Evolutionary conservation across 2,329 filamentous ascomycete genomes (phyloP).

Genomic region (Macrophomina pseudophaseolina): DNA sequence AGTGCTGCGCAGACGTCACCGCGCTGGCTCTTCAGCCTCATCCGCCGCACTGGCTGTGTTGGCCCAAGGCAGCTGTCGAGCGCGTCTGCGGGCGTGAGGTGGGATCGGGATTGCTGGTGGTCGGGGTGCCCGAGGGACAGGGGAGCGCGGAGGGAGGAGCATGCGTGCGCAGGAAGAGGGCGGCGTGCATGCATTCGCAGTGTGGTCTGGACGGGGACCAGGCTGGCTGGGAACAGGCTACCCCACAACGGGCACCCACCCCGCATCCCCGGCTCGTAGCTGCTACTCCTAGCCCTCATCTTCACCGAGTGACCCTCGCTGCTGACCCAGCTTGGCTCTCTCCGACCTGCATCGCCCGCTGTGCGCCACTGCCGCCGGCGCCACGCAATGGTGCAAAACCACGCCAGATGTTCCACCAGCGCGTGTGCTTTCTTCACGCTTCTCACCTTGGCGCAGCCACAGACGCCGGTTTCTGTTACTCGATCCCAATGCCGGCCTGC

Average conservation of each 20-base stretch:
- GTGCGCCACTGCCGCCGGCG: slow-evolving; percentile 4
- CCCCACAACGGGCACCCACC: slow-evolving; percentile 2
- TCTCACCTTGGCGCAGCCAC: not conserved
- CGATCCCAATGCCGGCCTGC: not conserved
- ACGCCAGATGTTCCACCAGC: not conserved
- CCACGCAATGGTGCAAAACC: not conserved
- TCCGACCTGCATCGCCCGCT: not conserved
- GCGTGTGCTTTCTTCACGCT: not conserved
- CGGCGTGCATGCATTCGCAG: not conserved
- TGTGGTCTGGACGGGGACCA: too few relatives aligned
- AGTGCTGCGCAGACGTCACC: not conserved
- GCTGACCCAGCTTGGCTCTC: not conserved
- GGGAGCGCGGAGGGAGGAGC: not conserved
- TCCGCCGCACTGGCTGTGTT: not conserved
- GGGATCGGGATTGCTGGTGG: too few relatives aligned
- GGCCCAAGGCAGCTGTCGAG: not conserved
- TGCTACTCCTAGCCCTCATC: not conserved
- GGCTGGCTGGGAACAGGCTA: not conserved
- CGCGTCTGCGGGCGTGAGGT: too few relatives aligned
- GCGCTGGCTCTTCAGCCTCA: not conserved
- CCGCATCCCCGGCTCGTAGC: slow-evolving; percentile 1
- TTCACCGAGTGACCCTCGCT: not conserved
- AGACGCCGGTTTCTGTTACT: slow-evolving; percentile 15
- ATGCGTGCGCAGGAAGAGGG: too few relatives aligned
- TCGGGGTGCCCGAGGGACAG: not conserved